Conservation (phyloP, 108 stramenopile species). For the Nannochloropsis gaditana region DNA sequence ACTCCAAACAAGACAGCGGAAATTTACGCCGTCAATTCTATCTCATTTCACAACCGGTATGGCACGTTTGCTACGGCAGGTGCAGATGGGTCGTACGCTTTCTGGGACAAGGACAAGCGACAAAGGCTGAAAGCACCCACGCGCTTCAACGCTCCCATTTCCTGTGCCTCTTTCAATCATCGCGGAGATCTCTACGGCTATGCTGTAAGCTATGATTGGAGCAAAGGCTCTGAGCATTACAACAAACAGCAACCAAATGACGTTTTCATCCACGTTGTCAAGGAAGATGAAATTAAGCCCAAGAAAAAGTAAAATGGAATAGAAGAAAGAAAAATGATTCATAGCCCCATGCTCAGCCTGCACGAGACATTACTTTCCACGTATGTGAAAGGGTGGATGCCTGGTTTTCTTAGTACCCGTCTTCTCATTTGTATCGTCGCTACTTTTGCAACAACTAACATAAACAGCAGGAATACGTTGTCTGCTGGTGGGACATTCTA, state of each 20-base stretch:
- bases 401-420: no score
- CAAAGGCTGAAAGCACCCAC: conserved; percentile 59
- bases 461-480: no score
- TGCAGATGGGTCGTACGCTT: conserved; percentile 53
- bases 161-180: conserved; percentile 38
- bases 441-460: no score
- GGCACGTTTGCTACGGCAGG: conserved; percentile 58
- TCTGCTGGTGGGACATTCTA: no score
- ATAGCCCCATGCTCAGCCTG: no score
- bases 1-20: conserved; percentile 22
- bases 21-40: conserved; percentile 54
- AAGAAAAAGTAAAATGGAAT: conserved; percentile 25
- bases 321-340: no score
- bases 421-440: no score
- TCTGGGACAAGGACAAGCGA: conserved; percentile 59
- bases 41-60: conserved; percentile 54
- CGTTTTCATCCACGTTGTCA: conserved; percentile 32
- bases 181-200: conserved; percentile 43
- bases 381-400: no score
- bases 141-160: conserved; percentile 26
- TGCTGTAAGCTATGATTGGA: conserved; percentile 51
- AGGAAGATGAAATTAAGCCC: conserved; percentile 49
- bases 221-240: conserved; percentile 40
- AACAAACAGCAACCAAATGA: conserved; percentile 28
- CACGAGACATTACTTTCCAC: no score